phyloP scores from a whole-genome alignment of 306 rosid genomes.

The Dryas octopetala region DNA sequence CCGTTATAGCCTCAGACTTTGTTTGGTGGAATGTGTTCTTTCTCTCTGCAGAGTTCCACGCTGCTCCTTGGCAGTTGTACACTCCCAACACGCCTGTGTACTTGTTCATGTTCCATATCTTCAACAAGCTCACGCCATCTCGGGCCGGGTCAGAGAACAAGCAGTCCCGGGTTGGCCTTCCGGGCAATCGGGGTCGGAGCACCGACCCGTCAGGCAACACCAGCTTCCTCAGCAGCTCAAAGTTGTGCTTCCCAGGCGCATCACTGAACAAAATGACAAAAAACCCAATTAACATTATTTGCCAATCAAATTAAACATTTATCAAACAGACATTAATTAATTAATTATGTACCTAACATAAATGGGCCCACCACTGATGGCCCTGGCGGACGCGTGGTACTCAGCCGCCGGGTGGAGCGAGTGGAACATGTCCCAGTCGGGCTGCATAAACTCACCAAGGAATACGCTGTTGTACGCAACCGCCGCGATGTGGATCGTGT shows the following conservation, averaged over 20 bases:
- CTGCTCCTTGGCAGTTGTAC: conserved; percentile 96
- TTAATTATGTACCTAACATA: conserved; percentile 51
- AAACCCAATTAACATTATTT: neutral
- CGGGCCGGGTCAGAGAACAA: conserved; percentile 82
- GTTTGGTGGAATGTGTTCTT: conserved; percentile 67
- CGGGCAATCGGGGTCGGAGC: conserved; percentile 76
- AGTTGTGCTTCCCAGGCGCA: conserved; percentile 80
- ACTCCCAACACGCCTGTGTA: conserved; percentile 74
- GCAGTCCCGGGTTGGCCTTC: conserved; percentile 85
- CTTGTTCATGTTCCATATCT: conserved; percentile 96
- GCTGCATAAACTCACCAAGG: conserved; percentile 88
- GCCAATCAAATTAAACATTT: neutral
- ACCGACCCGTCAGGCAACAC: conserved; percentile 82
- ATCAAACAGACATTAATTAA: too few relatives aligned
- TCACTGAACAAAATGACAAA: conserved; percentile 44
- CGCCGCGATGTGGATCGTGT: conserved; percentile 83
- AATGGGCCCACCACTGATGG: conserved; percentile 90
- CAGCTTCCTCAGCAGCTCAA: conserved; percentile 64
- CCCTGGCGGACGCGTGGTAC: conserved; percentile 89
- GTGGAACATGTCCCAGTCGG: conserved; percentile 99
- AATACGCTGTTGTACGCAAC: conserved; percentile 89
- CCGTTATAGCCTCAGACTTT: conserved; percentile 46
- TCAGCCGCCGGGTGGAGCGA: conserved; percentile 82
- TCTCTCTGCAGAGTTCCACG: conserved; percentile 66
- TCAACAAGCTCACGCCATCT: conserved; percentile 72